Conservation (phyloP, 108 stramenopile species). For the Epithemia pelagica region DNA sequence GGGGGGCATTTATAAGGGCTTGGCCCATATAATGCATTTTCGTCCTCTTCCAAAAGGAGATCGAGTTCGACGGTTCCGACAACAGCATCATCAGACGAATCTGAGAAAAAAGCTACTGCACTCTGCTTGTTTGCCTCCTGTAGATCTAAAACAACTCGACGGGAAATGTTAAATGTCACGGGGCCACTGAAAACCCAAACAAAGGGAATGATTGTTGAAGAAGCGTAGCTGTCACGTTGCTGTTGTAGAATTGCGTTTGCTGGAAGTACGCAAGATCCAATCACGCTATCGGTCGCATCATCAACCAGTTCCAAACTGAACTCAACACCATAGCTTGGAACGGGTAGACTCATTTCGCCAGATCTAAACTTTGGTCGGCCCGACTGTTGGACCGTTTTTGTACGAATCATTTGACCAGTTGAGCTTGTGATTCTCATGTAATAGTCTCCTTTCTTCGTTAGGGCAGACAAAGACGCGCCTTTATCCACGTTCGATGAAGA, state of each 20-base stretch:
- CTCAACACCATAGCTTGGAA: constrained; percentile 51
- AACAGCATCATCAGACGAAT: constrained; percentile 35
- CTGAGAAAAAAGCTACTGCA: background rate
- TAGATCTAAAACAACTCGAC: background rate
- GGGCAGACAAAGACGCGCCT: constrained; percentile 12
- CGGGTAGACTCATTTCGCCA: constrained; percentile 30
- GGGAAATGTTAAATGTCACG: background rate
- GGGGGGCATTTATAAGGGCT: constrained; percentile 49
- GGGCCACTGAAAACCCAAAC: background rate
- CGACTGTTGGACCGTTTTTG: constrained; percentile 58
- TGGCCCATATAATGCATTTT: constrained; percentile 35
- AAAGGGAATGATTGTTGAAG: background rate
- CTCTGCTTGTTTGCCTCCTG: background rate
- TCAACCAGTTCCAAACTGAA: constrained; percentile 76
- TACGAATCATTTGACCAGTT: constrained; percentile 42
- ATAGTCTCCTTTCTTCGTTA: constrained; percentile 61
- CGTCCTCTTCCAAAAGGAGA: constrained; percentile 55
- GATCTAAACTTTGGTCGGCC: constrained; percentile 65
- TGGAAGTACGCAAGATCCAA: constrained; percentile 57
- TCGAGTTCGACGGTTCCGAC: constrained; percentile 69
- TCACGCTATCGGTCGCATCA: constrained; percentile 54
- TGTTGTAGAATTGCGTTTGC: constrained; percentile 66
- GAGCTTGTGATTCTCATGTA: constrained; percentile 68
- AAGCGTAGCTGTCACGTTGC: constrained; percentile 49
- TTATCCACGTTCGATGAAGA: constrained; percentile 25